A percentile compares a stretch with the other conserved stretches of the same genome.
Conservation (phyloP, 768 basidiomycete species). For the Leccinum disarticulatum region DNA sequence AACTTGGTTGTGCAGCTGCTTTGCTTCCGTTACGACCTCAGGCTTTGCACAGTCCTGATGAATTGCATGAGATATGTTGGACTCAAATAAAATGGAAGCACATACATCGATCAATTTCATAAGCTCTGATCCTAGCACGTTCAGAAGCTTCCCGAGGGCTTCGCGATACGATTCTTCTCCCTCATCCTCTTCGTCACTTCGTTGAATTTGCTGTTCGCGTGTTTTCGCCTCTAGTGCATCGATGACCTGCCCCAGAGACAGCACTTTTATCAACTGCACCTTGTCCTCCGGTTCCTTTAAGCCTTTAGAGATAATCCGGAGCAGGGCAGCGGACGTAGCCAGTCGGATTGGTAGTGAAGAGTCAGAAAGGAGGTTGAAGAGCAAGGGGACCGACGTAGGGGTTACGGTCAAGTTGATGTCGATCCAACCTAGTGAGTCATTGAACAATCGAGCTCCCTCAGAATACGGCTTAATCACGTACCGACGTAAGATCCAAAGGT, state of each 20-base stretch:
- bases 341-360: conserved; percentile 76
- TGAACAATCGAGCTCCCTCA: background rate
- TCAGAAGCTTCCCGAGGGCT: conserved; percentile 80
- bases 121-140: conserved; percentile 78
- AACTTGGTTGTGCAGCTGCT: conserved; percentile 58
- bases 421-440: conserved; percentile 77
- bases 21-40: conserved; percentile 63
- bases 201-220: conserved; percentile 59
- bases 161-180: conserved; percentile 89
- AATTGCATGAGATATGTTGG: conserved; percentile 5
- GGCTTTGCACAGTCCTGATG: conserved; percentile 59
- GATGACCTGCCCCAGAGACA: conserved; percentile 81
- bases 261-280: conserved; percentile 83
- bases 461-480: conserved; percentile 43
- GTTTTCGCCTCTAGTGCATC: conserved; percentile 79
- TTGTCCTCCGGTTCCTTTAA: conserved; percentile 90
- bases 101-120: conserved; percentile 79
- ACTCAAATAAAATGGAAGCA: conserved; percentile 2
- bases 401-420: conserved; percentile 97
- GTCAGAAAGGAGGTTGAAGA: conserved; percentile 82
- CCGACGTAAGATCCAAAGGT: conserved; percentile 94
- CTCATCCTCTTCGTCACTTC: conserved; percentile 75
- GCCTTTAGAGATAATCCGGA: conserved; percentile 87
- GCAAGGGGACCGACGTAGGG: conserved; percentile 78
- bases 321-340: conserved; percentile 76